Evolutionary conservation across 2,329 filamentous ascomycete genomes (phyloP).

Genomic region (Trichoderma koningii): DNA sequence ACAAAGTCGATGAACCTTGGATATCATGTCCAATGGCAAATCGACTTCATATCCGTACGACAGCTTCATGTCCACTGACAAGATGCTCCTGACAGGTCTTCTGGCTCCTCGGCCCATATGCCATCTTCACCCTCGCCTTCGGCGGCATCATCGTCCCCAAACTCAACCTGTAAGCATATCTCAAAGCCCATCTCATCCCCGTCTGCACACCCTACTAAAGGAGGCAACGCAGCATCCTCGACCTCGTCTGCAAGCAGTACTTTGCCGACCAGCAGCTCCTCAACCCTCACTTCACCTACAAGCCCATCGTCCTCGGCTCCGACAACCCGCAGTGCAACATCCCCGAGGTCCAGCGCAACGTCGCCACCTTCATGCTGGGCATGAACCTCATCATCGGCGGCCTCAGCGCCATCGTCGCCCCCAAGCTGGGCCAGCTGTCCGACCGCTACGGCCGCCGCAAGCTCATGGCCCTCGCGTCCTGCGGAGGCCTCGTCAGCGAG

Average conservation of each 20-base stretch:
- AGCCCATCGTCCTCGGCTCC: constrained; percentile 66
- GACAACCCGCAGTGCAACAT: constrained; percentile 80
- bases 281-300: constrained; percentile 61
- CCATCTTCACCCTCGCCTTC: constrained; percentile 81
- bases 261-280: constrained; percentile 65
- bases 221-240: constrained; percentile 60
- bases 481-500: constrained; percentile 75
- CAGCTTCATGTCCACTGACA: constrained; percentile 23
- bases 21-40: background rate
- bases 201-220: background rate
- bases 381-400: constrained; percentile 73
- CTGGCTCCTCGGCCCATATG: constrained; percentile 81
- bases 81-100: constrained; percentile 58
- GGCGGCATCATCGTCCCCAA: constrained; percentile 85
- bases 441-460: constrained; percentile 81
- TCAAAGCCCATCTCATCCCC: background rate
- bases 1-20: background rate
- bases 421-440: constrained; percentile 80
- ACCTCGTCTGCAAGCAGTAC: constrained; percentile 81
- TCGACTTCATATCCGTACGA: constrained; percentile 6
- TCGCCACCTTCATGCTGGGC: constrained; percentile 76
- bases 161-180: constrained; percentile 66
- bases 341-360: constrained; percentile 74
- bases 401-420: constrained; percentile 77
- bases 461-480: constrained; percentile 71